Base-by-base conservation (phyloP, 495 filamentous ascomycete species). In the Pseudoneurospora amorphoporcata region DNA sequence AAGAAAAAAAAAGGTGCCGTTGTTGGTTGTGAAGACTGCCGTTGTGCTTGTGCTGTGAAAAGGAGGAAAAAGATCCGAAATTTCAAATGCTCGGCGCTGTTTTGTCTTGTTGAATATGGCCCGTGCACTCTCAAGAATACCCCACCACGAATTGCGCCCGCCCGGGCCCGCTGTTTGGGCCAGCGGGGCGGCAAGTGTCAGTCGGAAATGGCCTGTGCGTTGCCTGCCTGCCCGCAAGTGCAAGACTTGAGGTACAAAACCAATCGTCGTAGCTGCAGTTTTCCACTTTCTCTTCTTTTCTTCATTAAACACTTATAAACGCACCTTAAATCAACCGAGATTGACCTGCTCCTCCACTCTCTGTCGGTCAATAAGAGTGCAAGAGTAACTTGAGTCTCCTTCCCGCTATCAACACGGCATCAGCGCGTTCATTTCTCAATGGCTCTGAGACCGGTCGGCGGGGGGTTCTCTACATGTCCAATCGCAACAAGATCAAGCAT, bases 271-370 rank as follows among this genome's bases (percentile, higher is more conserved):
- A 17, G 37, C 53, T 14, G 29, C 29, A 16, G 1, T 72, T 39
- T 47, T 38, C 12, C 65, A 68, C 72, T 71, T 76, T 72, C 73
- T 69, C 69, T 72, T 71, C 61, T 75, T 78, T 70, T 75, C 79
- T 74, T 74, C 76, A 79, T 77, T 71, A 76, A 75, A 82, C 78
- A 86, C 84, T 82, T 82, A 78, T 76, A 77, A 76, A 74, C 70
- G 80, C 84, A 86, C 82, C 79, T 82, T 82, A 79, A 86, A 86
- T 86, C 84, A 86, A 86, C 82, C 84, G 82, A 81, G 81, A 74
- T 78, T 74, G 72, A 81, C 76, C 83, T 77, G 72, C 29, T 38
- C 71, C 42, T 79, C 76, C 71, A 83, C 81, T 84, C 79, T 74
- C 77, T 81, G 77, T 82, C 79, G 84, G 82, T 86, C 85, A 86